Base-by-base conservation (phyloP, 768 basidiomycete species). In the Dacryopinax spathularia region DNA sequence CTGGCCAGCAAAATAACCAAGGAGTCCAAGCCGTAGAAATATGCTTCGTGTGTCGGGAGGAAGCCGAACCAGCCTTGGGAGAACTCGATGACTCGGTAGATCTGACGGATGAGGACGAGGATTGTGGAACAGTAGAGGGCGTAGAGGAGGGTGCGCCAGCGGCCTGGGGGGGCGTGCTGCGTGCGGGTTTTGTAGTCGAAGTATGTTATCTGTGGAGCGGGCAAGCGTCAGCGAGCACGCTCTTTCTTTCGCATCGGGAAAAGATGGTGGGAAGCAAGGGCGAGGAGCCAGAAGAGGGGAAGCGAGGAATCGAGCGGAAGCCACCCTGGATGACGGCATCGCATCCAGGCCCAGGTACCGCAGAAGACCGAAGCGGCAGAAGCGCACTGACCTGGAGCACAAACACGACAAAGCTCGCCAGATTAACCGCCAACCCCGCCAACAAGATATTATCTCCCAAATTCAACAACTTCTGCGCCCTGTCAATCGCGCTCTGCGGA, bases 21-120 rank as follows among this genome's bases (percentile, higher is more conserved):
- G 0, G 85, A 80, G 70, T 90, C 84, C 35, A 88, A 75, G 1
- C 74, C 80, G 69, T 87, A 89, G 72, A 89, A 87, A 67, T 78
- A 82, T 2, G 69, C 72, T 70, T 88, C 86, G 5, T 79, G 79
- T 1, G 78, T 83, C 6, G 81, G 77, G 25, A 88, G 77, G 36
- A 75, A 74, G 2, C 85, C 85, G 27, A 72, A 64, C 71, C 75
- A 87, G 20, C 88, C 88, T 72, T 86, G 75, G 2, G 82, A 80
- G 34, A 83, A 77, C 67, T 89, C 87, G 18, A 79, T 75, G 16
- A 74, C 68, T 65, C 81, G 79, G 74, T 83, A 89, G 1, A 78
- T 72, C 36, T 84, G 87, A 63, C 87, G 86, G 66, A 86, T 78
- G 25, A 56, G 48, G 48, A 56, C 48, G 48, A 56, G 48, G 13